Base-by-base conservation (phyloP, 2,329 filamentous ascomycete genomes). In the Colletotrichum plurivorum region DNA sequence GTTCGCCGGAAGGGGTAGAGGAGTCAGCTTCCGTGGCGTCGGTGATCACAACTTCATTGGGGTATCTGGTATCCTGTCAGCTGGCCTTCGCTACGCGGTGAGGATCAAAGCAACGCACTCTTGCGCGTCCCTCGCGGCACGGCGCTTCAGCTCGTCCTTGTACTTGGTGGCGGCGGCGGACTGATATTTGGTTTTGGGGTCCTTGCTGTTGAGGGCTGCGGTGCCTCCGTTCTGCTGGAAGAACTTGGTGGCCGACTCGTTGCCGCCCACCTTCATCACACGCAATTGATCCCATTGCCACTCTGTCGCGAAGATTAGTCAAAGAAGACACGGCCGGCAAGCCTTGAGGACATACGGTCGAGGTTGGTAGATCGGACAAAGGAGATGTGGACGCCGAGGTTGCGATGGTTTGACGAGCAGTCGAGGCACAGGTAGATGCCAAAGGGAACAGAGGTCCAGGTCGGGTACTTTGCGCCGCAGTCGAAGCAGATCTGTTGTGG, bases 271-370 rank as follows among this genome's bases (percentile, higher is more conserved):
- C 84, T 99, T 99, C 95, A 99, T 98, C 67, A 95, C 83, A 60
- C 96, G 93, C 70, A 99, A 88, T 81, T 99, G 96, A 74, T 98
- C 94, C 96, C 96, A 99, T 93, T 98, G 94, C 96, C 96, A 99
- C 85, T 94, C 92, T 93, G 36, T 51, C 31, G 75, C 45, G 51
- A 18, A 25, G 25, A n/a, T 69, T 51, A 69, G 63, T 52, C 39
- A 41, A 41, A 41, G 41, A 25, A 27, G 7, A 20, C n/a, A 41
- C 25, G 41, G 12, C 65, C 69, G 62, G 69, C 70, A 56, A 41
- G 41, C 13, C 63, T 56, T 39, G 52, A 10, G 25, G 76, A 85
- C 94, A 79, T 93, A 98, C 95, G 94, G 82, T 99, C 96, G 81
- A 99, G 93, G 82, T 98, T 98, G 71, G 95, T 98, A 71, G 95